A percentile compares a stretch with the other conserved stretches of the same genome.
Evolutionary conservation across 2,329 filamentous ascomycete species (phyloP).

Genomic region (Onygena corvina): DNA sequence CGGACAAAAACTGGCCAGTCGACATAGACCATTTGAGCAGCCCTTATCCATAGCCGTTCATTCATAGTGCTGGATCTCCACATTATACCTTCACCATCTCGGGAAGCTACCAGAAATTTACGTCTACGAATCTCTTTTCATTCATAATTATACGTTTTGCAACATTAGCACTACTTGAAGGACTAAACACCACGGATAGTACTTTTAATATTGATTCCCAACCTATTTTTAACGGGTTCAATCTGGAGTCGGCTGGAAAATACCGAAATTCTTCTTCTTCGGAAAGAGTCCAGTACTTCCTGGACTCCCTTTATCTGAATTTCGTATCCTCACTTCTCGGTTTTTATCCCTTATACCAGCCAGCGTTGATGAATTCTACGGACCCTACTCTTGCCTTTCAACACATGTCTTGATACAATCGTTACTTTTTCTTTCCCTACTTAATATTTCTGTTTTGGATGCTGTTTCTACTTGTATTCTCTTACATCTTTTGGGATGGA

Average conservation of each 20-base stretch:
- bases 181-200: not conserved
- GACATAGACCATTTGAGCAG: conserved; percentile 20
- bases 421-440: conserved; percentile 1
- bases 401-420: conserved; percentile 6
- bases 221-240: not conserved
- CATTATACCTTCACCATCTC: too few relatives aligned
- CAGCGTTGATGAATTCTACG: conserved; percentile 3
- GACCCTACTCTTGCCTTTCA: not conserved
- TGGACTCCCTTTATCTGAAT: not conserved
- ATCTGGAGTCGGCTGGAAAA: not conserved
- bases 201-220: not conserved
- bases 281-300: not conserved
- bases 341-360: not conserved
- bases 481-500: not conserved
- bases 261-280: not conserved
- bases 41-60: conserved; percentile 14
- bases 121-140: conserved; percentile 1
- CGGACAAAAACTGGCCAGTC: conserved; percentile 21
- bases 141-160: not conserved
- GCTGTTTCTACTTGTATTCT: not conserved
- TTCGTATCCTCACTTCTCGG: too few relatives aligned
- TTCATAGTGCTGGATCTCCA: not conserved
- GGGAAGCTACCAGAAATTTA: too few relatives aligned
- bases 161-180: not conserved
- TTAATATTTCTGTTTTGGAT: not conserved